Evolutionary conservation across 2,329 filamentous ascomycete species (phyloP).

Genomic region (Fonsecaea nubica): DNA sequence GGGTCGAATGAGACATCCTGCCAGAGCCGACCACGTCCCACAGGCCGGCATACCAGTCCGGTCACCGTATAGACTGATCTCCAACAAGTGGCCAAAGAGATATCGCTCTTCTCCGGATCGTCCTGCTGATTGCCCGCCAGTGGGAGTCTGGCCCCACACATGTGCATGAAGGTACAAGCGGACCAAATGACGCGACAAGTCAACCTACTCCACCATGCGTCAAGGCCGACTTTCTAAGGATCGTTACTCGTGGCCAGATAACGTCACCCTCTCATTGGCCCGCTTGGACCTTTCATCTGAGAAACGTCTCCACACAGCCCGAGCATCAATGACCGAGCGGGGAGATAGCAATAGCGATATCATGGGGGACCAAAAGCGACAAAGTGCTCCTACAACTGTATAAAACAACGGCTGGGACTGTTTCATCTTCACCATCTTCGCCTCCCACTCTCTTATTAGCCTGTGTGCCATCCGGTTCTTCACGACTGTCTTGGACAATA

Average conservation of each 20-base stretch:
- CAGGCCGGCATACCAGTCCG: not conserved
- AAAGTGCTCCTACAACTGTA: not conserved
- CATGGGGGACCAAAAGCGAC: constrained; percentile 1
- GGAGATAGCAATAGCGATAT: not conserved
- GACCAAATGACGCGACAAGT: not conserved
- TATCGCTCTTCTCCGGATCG: constrained; percentile 14
- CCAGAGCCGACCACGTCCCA: not conserved
- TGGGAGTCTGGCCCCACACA: not conserved
- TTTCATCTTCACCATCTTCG: not conserved
- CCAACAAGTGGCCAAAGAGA: not conserved
- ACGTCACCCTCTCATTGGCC: constrained; percentile 4
- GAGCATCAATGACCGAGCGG: not conserved
- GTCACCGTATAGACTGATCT: not conserved
- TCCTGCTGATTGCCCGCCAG: not conserved
- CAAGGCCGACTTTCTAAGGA: not conserved
- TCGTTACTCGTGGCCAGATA: not conserved
- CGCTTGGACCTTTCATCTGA: constrained; percentile 22
- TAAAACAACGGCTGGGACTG: not conserved
- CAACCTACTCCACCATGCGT: not conserved
- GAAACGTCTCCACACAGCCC: not conserved
- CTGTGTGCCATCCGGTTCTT: not conserved
- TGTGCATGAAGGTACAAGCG: constrained; percentile 2
- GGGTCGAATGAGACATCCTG: not conserved
- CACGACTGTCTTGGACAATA: not conserved
- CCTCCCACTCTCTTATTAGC: not conserved